Base-by-base conservation (phyloP, 805 yeast species). In the Starmerella floris region DNA sequence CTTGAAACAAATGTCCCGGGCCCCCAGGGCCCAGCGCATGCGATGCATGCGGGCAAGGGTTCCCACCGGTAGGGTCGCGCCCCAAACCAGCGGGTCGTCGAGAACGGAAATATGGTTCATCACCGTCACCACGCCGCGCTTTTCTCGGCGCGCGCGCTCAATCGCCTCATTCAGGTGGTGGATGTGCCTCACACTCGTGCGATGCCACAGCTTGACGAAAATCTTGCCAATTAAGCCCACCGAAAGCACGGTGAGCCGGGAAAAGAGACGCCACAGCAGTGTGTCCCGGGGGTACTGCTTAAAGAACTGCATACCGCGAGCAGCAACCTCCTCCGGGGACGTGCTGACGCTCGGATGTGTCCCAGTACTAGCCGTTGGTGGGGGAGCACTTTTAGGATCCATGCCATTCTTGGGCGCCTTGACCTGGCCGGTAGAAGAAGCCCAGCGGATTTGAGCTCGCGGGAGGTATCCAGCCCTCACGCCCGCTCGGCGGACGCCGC, bases 21-120 rank as follows among this genome's bases (percentile, higher is more conserved):
- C 98, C 0, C 94, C 98, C 42, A 91, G 67, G 4, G 95, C 87
- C 97, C 97, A 88, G 55, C 98, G 69, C 41, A 84, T 74, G 41
- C 73, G 70, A 48, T 76, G 80, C 16, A 81, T 63, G 43, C 75
- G 73, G 13, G 65, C 60, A 51, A 74, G 80, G 51, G 72, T 73
- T n/a, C 36, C n/a, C 30, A 74, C 67, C 73, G 77, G 70, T 0
- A 96, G 95, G 44, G 87, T 66, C 28, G 80, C 73, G 0, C 93
- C 94, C 83, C 93, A 88, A 35, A 83, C 64, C 28, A 82, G 69
- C 0, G 98, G 98, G 56, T 88, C 98, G 58, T 88, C 98, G 21
- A 84, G 41, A 4, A 58, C 50, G 1, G 62, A 56, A 16, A 83
- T 82, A 56, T 85, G 95, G 59, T 87, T 87, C 94, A 84, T 83